phyloP scores from a whole-genome alignment of 1,284 basidiomycete species.

The Calocybe gambosa region DNA sequence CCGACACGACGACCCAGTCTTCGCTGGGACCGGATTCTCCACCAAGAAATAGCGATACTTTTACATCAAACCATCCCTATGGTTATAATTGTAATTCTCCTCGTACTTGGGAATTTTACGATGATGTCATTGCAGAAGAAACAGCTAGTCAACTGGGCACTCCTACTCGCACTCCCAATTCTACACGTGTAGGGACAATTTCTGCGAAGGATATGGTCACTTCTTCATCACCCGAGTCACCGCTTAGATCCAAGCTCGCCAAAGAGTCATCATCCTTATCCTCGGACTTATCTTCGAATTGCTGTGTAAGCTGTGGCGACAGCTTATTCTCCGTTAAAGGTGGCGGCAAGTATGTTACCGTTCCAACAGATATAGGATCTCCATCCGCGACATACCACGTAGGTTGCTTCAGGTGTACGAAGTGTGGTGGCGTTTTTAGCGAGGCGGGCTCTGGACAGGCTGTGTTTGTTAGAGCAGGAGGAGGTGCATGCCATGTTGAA shows the following conservation, averaged over 20 bases:
- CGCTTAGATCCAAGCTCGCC: background rate
- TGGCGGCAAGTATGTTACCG: conserved; percentile 51
- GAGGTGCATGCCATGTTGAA: conserved; percentile 66
- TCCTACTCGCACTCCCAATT: conserved; percentile 24
- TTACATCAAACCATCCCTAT: conserved; percentile 18
- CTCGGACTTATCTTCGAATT: conserved; percentile 20
- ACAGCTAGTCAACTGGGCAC: conserved; percentile 26
- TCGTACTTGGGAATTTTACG: conserved; percentile 21
- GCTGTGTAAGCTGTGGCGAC: conserved; percentile 51
- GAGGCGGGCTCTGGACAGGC: conserved; percentile 57
- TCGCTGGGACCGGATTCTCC: conserved; percentile 52
- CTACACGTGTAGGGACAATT: conserved; percentile 13
- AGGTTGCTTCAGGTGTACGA: conserved; percentile 64
- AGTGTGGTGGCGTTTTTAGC: conserved; percentile 59
- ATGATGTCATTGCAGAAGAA: conserved; percentile 26
- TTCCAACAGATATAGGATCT: conserved; percentile 51
- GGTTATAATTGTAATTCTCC: conserved; percentile 15
- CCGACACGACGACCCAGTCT: conserved; percentile 50
- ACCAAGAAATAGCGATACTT: conserved; percentile 27
- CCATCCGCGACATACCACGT: conserved; percentile 59
- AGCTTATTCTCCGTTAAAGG: conserved; percentile 51
- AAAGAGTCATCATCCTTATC: background rate
- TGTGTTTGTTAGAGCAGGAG: conserved; percentile 56
- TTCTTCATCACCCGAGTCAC: background rate
- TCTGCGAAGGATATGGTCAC: conserved; percentile 4